These are phyloP conservation scores for Annona cherimola DNA, from an alignment of 164 flowering plant species.

Conservation along the genomic window DNA sequence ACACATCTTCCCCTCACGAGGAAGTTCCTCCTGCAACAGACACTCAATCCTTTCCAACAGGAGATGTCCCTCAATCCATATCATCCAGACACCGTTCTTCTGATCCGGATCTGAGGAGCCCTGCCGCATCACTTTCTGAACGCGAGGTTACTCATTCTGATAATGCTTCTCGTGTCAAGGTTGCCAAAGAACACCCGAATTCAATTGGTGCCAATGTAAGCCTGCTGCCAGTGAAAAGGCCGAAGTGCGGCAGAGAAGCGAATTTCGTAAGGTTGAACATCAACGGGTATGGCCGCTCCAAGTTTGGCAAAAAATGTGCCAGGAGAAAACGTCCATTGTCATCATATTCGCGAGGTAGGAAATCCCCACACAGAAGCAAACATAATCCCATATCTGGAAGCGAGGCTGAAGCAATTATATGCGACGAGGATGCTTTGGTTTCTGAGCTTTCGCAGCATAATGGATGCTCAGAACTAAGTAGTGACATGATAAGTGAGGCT, in stretches of 20 bases:
- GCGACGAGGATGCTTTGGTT: constrained; percentile 48
- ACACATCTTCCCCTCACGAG: constrained; percentile 4
- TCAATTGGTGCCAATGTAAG: not conserved
- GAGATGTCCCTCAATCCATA: constrained; percentile 35
- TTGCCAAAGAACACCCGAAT: constrained; percentile 26
- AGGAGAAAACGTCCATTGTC: constrained; percentile 10
- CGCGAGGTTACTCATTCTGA: not conserved
- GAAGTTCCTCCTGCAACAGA: not conserved
- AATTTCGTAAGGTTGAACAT: constrained; percentile 85
- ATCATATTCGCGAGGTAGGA: constrained; percentile 7
- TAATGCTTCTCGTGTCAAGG: constrained; percentile 7
- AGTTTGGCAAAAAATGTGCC: constrained; percentile 33
- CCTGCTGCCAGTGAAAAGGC: not conserved
- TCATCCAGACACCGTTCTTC: constrained; percentile 30
- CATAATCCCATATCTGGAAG: constrained; percentile 20
- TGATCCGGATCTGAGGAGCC: not conserved
- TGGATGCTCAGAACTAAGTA: constrained; percentile 10
- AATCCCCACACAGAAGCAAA: constrained; percentile 29
- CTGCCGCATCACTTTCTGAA: not conserved
- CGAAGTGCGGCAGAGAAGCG: constrained; percentile 52
- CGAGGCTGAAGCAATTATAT: constrained; percentile 21
- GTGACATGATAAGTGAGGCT: constrained; percentile 39
- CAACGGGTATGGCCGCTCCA: constrained; percentile 46
- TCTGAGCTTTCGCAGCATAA: constrained; percentile 20
- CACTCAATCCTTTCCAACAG: constrained; percentile 25